Conservation (phyloP, 2,329 filamentous ascomycete species). For the Neoascochyta sp. region DNA sequence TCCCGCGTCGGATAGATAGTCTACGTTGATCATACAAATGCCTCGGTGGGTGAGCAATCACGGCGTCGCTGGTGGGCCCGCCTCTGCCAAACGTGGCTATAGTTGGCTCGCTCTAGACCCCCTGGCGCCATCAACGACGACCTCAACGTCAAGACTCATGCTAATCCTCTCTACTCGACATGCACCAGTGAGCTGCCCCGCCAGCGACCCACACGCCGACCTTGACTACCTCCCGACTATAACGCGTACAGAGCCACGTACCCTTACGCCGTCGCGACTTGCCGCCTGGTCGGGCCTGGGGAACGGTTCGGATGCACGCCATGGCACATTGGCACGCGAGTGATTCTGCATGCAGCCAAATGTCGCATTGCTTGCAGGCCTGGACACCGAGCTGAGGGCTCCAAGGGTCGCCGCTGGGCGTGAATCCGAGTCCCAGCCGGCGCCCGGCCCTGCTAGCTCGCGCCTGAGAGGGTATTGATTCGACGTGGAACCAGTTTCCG, state of each 20-base stretch:
- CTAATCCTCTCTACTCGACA: too few species aligned
- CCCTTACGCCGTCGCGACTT: conserved; percentile 13
- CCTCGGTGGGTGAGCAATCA: too few species aligned
- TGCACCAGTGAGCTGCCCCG: conserved; percentile 18
- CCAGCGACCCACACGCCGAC: too few species aligned
- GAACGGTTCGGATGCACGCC: conserved; percentile 7
- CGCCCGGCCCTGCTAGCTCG: too few species aligned
- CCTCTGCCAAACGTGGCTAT: conserved; percentile 7
- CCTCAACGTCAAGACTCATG: conserved; percentile 24
- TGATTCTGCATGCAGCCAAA: conserved; percentile 15
- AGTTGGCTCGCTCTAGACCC: conserved; percentile 14
- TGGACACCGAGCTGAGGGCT: conserved; percentile 2
- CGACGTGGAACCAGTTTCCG: too few species aligned
- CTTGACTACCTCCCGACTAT: too few species aligned
- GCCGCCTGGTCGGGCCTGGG: conserved; percentile 9
- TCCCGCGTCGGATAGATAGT: conserved; percentile 34
- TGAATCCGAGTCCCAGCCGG: too few species aligned
- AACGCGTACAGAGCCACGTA: too few species aligned
- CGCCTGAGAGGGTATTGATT: too few species aligned
- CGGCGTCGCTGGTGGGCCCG: conserved; percentile 12
- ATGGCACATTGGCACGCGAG: conserved; percentile 14
- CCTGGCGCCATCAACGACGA: conserved; percentile 23
- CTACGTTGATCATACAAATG: too few species aligned
- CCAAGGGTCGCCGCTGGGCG: too few species aligned
- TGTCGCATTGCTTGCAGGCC: conserved; percentile 11